Evolutionary conservation across 257 asterid species (phyloP), one percentile per base, ranked within the genome.

Genomic region (Jacaranda copaia): DNA sequence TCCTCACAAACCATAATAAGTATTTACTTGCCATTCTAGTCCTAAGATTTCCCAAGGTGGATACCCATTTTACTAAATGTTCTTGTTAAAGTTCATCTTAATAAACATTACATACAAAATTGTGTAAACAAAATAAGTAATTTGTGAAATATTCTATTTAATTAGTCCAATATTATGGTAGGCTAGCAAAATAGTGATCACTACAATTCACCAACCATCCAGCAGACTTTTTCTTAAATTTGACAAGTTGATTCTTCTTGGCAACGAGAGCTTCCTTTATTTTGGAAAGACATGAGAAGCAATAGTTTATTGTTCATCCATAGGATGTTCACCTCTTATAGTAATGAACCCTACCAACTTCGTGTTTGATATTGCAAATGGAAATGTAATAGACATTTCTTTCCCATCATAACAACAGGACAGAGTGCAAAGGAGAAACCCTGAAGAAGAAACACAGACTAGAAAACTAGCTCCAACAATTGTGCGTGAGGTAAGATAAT

Each of bases 151-250:
- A 11, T 58, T n/a, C 12, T 12, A 55, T 52, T 16, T 14, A 46
- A 68, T 56, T 49, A 36, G 32, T 56, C 19, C 8, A 70, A 76
- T 49, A 8, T 48, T 77, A 43, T 70, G 70, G 73, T 91, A 94
- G 95, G 90, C 84, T 42, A 97, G 99, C 8, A 93, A 93, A 85
- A 93, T 97, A 1, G 97, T 96, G 78, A 78, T 96, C 59, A 90
- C 96, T 1, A 90, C 99, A n/a, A 96, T 93, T 81, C 98, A 96
- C 83, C 99, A 96, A 86, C 98, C 99, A 1, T 96, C 98, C 1
- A 96, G 97, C 84, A 79, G 99, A 66, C 92, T 96, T 15, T 93
- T 96, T 86, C 91, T 89, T 55, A 96, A 90, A 84, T 96, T 96
- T n/a, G 93, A 96, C 80, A 96, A 96, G 82, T 75, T 96, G 86